These are phyloP conservation scores for Coleophoma cylindrospora DNA, from an alignment of 2,329 filamentous ascomycete species.

Conservation along the genomic window DNA sequence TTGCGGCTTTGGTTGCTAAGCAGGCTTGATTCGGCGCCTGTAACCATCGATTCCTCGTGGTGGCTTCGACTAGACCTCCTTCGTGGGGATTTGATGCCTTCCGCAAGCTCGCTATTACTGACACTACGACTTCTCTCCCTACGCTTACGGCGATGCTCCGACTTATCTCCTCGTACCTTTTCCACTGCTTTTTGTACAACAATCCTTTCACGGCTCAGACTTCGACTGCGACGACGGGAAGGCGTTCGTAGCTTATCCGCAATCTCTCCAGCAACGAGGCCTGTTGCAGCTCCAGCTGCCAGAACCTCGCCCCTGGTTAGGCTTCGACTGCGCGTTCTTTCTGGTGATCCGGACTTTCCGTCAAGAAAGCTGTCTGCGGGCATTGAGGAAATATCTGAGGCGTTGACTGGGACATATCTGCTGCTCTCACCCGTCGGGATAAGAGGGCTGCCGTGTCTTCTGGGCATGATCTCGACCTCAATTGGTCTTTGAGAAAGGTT, in stretches of 20 bases:
- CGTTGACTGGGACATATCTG: slow-evolving; percentile 58
- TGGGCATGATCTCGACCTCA: slow-evolving; percentile 75
- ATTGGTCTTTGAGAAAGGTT: slow-evolving; percentile 71
- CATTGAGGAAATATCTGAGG: slow-evolving; percentile 85
- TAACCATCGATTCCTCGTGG: slow-evolving; percentile 39
- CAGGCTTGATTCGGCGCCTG: slow-evolving; percentile 53
- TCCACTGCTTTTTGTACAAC: slow-evolving; percentile 62
- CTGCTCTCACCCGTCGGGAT: slow-evolving; percentile 54
- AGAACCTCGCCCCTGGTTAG: slow-evolving; percentile 22
- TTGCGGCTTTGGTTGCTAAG: slow-evolving; percentile 50
- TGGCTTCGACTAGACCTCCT: slow-evolving; percentile 42
- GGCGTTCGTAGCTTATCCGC: slow-evolving; percentile 53
- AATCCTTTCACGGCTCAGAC: slow-evolving; percentile 61
- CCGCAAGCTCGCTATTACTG: slow-evolving; percentile 37
- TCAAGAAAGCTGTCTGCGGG: slow-evolving; percentile 68
- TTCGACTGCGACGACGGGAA: slow-evolving; percentile 52
- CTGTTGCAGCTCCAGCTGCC: slow-evolving; percentile 30
- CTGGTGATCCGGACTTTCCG: slow-evolving; percentile 29
- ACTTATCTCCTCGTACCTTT: slow-evolving; percentile 52
- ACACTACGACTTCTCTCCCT: slow-evolving; percentile 39
- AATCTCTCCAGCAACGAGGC: slow-evolving; percentile 28
- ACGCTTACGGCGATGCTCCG: slow-evolving; percentile 36
- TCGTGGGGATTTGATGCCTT: slow-evolving; percentile 38
- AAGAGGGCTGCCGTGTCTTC: slow-evolving; percentile 62
- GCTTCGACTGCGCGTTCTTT: slow-evolving; percentile 24